These are phyloP conservation scores for Jacaranda copaia DNA, from an alignment of 257 asterid species.

Conservation along the genomic window DNA sequence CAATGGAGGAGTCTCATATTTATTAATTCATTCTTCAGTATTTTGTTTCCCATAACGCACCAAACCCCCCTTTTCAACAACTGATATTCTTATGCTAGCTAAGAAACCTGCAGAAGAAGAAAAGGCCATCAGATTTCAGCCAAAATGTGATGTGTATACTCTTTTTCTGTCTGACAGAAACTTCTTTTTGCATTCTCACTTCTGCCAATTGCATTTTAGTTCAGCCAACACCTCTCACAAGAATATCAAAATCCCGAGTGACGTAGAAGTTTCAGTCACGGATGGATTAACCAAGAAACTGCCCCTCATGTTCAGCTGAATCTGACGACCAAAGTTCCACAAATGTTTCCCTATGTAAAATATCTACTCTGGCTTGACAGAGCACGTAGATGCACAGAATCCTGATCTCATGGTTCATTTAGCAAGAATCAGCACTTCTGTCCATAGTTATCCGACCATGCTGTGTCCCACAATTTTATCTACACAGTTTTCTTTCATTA, in stretches of 20 bases:
- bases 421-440: constrained; percentile 2
- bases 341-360: not conserved
- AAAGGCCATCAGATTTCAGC: not conserved
- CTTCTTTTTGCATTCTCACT: not conserved
- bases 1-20: not conserved
- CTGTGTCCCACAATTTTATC: constrained; percentile 44
- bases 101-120: not conserved
- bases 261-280: not conserved
- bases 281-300: not conserved
- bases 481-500: constrained; percentile 36
- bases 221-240: not conserved
- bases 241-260: not conserved
- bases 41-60: not conserved
- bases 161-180: not conserved
- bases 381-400: too few relatives aligned
- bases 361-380: not conserved
- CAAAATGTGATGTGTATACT: not conserved
- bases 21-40: not conserved
- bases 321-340: not conserved
- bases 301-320: not conserved
- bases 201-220: constrained; percentile 17
- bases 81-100: not conserved
- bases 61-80: not conserved
- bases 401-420: not conserved
- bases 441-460: constrained; percentile 27